A percentile compares a stretch with the other conserved stretches of the same genome.
These are phyloP conservation scores for Tanacetum coccineum DNA, from an alignment of 129 eudicot species.

Conservation along the genomic window DNA sequence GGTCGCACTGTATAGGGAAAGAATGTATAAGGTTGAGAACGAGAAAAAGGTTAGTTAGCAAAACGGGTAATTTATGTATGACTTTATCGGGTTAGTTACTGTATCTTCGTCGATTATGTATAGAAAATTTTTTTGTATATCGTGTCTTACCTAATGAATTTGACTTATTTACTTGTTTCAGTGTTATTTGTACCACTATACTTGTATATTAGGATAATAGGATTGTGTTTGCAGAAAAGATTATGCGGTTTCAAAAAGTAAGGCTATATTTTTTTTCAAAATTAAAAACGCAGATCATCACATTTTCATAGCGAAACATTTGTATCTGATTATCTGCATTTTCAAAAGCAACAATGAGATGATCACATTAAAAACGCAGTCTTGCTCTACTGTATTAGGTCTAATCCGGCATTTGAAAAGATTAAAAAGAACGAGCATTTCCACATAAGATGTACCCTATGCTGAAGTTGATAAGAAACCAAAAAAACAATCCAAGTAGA, in stretches of 20 bases:
- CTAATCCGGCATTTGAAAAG: no score
- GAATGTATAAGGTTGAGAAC: conserved; percentile 33
- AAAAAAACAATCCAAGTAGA: conserved; percentile 1
- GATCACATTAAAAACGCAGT: no score
- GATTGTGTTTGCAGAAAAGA: not conserved
- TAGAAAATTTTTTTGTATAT: conserved; percentile 9
- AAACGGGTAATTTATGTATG: not conserved
- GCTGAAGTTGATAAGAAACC: not conserved
- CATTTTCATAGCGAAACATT: no score
- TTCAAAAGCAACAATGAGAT: no score
- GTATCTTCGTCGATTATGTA: conserved; percentile 12
- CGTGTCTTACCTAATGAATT: not conserved
- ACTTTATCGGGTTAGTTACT: not conserved
- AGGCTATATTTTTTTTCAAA: no score
- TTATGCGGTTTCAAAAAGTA: no score
- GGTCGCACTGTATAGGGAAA: conserved; percentile 60
- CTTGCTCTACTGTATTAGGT: no score
- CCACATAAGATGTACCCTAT: conserved; percentile 6
- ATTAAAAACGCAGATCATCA: no score
- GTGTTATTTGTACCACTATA: not conserved
- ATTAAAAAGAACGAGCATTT: not conserved
- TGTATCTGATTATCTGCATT: no score
- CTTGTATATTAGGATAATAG: not conserved
- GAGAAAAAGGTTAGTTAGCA: conserved; percentile 41
- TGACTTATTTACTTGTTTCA: not conserved